Evolutionary conservation across 768 basidiomycete genomes (phyloP).

Genomic region (Termitomyces sp.): DNA sequence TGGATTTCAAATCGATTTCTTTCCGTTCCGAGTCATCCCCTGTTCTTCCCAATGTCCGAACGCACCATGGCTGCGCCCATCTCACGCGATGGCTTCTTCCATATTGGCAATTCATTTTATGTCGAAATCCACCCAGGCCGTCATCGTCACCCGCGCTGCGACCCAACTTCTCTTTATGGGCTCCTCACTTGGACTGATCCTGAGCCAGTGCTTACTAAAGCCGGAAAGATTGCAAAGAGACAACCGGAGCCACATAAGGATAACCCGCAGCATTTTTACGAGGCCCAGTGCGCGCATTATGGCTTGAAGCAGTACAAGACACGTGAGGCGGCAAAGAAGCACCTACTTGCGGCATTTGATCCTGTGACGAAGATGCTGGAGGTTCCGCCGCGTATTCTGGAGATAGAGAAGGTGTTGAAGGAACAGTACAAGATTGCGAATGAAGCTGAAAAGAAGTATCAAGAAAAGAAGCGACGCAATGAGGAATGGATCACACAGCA

Average conservation of each 20-base stretch:
- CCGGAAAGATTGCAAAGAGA: slow-evolving; percentile 21
- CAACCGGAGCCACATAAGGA: slow-evolving; percentile 22
- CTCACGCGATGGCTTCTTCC: not conserved
- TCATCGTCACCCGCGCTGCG: not conserved
- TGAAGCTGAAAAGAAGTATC: slow-evolving; percentile 9
- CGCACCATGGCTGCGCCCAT: not conserved
- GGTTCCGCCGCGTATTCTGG: slow-evolving; percentile 17
- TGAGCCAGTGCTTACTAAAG: slow-evolving; percentile 20
- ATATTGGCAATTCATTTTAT: not conserved
- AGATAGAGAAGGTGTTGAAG: slow-evolving; percentile 17
- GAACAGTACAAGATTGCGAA: slow-evolving; percentile 18
- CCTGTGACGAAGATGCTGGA: slow-evolving; percentile 11
- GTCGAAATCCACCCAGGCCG: not conserved
- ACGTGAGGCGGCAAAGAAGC: slow-evolving; percentile 20
- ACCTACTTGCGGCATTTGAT: slow-evolving; percentile 18
- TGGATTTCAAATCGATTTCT: too few species aligned
- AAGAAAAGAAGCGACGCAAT: slow-evolving; percentile 8
- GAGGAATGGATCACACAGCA: not conserved
- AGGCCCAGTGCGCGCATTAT: slow-evolving; percentile 23
- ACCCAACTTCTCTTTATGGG: not conserved
- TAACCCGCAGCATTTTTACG: slow-evolving; percentile 20
- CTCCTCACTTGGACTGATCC: slow-evolving; percentile 6
- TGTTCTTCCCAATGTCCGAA: too few species aligned
- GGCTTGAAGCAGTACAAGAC: slow-evolving; percentile 21
- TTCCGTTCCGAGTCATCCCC: too few species aligned